These are phyloP conservation scores for Yueomyces sinensis DNA, from an alignment of 805 yeast species.

Conservation along the genomic window DNA sequence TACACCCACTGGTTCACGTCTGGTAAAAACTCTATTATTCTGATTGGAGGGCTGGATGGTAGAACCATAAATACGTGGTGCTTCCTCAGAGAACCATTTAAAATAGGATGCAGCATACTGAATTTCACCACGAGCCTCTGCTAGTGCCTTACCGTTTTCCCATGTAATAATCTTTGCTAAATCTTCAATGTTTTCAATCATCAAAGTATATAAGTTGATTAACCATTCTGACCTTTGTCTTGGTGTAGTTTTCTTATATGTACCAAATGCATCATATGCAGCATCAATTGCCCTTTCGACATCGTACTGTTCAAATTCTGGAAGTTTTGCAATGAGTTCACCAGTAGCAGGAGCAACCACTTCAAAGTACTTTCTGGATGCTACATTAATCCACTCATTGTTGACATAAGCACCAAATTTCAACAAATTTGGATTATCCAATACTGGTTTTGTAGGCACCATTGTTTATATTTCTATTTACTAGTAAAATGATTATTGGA, in stretches of 20 bases:
- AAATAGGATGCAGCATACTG: slow-evolving; percentile 60
- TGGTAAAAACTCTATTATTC: slow-evolving; percentile 38
- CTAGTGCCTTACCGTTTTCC: slow-evolving; percentile 48
- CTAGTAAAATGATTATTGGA: no score
- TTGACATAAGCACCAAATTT: slow-evolving; percentile 42
- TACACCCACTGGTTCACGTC: slow-evolving; percentile 50
- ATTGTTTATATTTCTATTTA: no score
- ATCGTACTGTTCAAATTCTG: slow-evolving; percentile 45
- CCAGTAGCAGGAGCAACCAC: slow-evolving; percentile 70
- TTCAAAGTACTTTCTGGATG: slow-evolving; percentile 34
- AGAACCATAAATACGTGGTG: slow-evolving; percentile 41
- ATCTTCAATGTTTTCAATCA: slow-evolving; percentile 43
- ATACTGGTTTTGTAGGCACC: background rate
- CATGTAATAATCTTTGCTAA: slow-evolving; percentile 41
- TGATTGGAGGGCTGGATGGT: slow-evolving; percentile 43
- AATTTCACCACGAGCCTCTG: slow-evolving; percentile 43
- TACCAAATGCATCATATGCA: slow-evolving; percentile 33
- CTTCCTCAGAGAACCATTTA: slow-evolving; percentile 76
- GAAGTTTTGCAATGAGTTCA: slow-evolving; percentile 42
- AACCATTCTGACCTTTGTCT: slow-evolving; percentile 38
- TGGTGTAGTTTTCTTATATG: slow-evolving; percentile 34
- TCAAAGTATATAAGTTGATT: slow-evolving; percentile 35
- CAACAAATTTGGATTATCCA: background rate
- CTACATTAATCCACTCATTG: slow-evolving; percentile 53
- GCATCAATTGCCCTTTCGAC: slow-evolving; percentile 44